These are phyloP conservation scores for Auricularia heimuer DNA, from an alignment of 768 basidiomycete species.

Conservation along the genomic window DNA sequence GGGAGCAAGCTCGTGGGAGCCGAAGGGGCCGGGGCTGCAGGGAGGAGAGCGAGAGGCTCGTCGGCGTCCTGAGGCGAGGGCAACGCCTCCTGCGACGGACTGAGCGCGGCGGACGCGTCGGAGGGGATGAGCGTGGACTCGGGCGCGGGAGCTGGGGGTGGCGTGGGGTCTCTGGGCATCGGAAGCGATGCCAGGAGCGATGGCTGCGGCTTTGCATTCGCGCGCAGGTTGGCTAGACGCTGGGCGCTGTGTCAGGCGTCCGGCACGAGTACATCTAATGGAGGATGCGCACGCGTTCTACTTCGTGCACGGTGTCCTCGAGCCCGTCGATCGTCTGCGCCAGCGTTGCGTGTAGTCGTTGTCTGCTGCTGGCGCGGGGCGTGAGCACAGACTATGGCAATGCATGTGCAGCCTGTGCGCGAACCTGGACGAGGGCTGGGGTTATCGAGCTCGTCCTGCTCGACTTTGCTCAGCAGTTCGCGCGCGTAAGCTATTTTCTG, in stretches of 20 bases:
- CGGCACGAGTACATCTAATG: background rate
- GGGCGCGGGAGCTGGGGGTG: conserved; percentile 9
- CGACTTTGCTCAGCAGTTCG: conserved; percentile 47
- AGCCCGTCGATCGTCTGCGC: conserved; percentile 41
- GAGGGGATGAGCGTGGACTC: conserved; percentile 15
- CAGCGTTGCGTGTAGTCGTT: conserved; percentile 29
- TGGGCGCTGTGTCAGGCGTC: conserved; percentile 1
- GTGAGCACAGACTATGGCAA: background rate
- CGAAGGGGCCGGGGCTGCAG: conserved; percentile 13
- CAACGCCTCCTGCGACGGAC: conserved; percentile 32
- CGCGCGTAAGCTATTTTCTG: conserved; percentile 46
- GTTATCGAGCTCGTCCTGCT: conserved; percentile 17
- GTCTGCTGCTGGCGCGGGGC: background rate
- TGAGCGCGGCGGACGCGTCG: conserved; percentile 9
- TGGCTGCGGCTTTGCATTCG: background rate
- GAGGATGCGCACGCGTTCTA: conserved; percentile 38
- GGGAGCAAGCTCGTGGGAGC: conserved; percentile 15
- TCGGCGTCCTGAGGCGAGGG: conserved; percentile 18
- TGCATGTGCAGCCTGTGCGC: background rate
- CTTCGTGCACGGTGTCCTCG: conserved; percentile 40
- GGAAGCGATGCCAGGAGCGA: conserved; percentile 47
- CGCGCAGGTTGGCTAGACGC: background rate
- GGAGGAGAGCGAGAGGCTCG: conserved; percentile 27
- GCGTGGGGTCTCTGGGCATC: conserved; percentile 23
- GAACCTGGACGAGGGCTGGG: background rate